phyloP scores from a whole-genome alignment of 306 rosid species.

The Acacia confusa region DNA sequence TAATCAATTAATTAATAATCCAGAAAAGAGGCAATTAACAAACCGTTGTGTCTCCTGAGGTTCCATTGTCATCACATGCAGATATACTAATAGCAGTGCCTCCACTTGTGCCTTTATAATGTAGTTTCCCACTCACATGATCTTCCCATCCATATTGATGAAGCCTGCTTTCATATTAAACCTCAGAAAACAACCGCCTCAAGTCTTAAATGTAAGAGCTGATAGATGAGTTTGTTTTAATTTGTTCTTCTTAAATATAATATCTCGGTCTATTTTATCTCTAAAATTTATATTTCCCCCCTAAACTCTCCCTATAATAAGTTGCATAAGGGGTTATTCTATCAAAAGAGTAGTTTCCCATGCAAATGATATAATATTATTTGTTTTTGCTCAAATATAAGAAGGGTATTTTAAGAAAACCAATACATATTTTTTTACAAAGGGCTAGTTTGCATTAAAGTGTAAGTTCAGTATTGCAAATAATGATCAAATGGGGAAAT shows the following conservation, averaged over 20 bases:
- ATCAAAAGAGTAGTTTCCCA: too few relatives aligned
- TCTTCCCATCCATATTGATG: background rate
- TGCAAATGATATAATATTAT: background rate
- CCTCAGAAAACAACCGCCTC: background rate
- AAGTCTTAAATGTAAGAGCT: background rate
- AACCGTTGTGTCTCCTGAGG: conserved; percentile 18
- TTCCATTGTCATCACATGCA: conserved; percentile 27
- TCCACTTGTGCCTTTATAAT: conserved; percentile 26
- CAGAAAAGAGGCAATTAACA: background rate
- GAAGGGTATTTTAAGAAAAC: background rate
- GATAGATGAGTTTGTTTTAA: too few relatives aligned
- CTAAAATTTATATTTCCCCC: too few relatives aligned
- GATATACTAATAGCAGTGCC: conserved; percentile 16
- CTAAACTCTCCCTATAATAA: too few relatives aligned
- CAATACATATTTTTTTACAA: background rate
- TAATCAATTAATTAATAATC: background rate
- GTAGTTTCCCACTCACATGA: background rate
- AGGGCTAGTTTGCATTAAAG: too few relatives aligned
- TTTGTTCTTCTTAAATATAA: too few relatives aligned
- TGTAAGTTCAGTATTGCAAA: background rate
- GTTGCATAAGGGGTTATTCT: background rate
- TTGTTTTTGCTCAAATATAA: too few relatives aligned
- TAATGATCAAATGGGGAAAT: background rate
- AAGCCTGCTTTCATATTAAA: conserved; percentile 3
- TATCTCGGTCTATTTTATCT: too few relatives aligned